These are phyloP conservation scores for Aspergillus novofumigatus DNA, from an alignment of 2,329 filamentous ascomycete species.

Conservation along the genomic window DNA sequence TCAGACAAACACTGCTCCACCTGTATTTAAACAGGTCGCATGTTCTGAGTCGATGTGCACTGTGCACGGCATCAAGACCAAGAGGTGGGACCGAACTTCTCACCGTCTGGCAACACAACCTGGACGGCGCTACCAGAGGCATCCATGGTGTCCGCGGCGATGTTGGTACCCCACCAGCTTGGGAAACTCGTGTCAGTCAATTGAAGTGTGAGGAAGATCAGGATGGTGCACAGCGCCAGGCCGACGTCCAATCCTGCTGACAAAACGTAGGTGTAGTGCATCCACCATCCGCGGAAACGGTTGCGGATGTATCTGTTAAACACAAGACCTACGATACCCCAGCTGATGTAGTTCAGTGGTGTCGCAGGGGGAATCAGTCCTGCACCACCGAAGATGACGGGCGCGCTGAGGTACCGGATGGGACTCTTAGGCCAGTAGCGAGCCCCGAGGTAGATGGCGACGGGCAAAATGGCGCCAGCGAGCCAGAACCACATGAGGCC, in stretches of 20 bases:
- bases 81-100: conserved; percentile 57
- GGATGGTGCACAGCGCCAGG: conserved; percentile 60
- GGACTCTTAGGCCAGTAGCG: conserved; percentile 58
- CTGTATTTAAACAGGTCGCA: not conserved
- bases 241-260: conserved; percentile 68
- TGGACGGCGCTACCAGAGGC: conserved; percentile 57
- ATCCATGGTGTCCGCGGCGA: conserved; percentile 60
- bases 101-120: conserved; percentile 47
- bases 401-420: conserved; percentile 64
- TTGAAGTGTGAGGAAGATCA: conserved; percentile 67
- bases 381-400: conserved; percentile 64
- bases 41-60: not conserved
- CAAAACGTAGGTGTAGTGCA: conserved; percentile 72
- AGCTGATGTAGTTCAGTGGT: conserved; percentile 66
- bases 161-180: conserved; percentile 65
- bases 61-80: conserved; percentile 15
- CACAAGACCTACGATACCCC: conserved; percentile 62
- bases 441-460: conserved; percentile 59
- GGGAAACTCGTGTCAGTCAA: conserved; percentile 55
- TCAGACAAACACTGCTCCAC: not conserved
- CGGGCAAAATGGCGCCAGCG: conserved; percentile 58
- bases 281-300: conserved; percentile 67
- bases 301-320: conserved; percentile 67
- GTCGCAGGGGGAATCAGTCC: conserved; percentile 65
- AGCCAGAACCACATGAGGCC: conserved; percentile 68